Evolutionary conservation across 202 grass and related monocot genomes (phyloP).

Genomic region (Zizania palustris): DNA sequence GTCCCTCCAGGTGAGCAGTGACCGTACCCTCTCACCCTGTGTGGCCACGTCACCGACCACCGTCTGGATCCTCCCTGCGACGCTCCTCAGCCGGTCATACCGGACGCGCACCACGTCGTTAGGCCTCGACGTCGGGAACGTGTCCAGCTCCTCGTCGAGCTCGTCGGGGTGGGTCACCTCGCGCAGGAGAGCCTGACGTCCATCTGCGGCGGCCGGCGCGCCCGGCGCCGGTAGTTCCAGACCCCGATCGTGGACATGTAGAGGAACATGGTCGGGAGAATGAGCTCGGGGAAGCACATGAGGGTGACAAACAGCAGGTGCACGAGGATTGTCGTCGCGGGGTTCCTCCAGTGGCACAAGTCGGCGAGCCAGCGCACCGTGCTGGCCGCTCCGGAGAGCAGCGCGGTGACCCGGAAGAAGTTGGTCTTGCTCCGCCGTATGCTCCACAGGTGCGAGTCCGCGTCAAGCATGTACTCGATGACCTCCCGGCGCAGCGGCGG

Average conservation of each 20-base stretch:
- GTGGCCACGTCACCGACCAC: constrained; percentile 72
- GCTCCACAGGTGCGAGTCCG: constrained; percentile 69
- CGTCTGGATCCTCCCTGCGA: constrained; percentile 70
- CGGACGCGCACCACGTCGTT: constrained; percentile 61
- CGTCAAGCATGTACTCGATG: constrained; percentile 72
- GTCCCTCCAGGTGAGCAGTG: constrained; percentile 73
- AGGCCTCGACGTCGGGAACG: constrained; percentile 66
- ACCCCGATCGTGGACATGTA: constrained; percentile 54
- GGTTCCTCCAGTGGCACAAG: constrained; percentile 61
- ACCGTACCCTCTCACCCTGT: constrained; percentile 65
- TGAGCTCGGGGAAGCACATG: constrained; percentile 67
- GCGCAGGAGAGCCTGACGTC: constrained; percentile 62
- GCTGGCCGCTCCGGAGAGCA: constrained; percentile 55
- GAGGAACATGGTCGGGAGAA: constrained; percentile 53
- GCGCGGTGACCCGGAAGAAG: constrained; percentile 52
- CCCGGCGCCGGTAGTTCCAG: constrained; percentile 59
- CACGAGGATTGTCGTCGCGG: constrained; percentile 48
- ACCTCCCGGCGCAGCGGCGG: constrained; percentile 72
- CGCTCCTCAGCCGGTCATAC: constrained; percentile 80
- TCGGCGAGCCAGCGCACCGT: constrained; percentile 53
- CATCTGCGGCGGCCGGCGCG: constrained; percentile 48
- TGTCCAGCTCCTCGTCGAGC: constrained; percentile 80
- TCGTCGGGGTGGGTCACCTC: constrained; percentile 56
- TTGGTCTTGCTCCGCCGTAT: constrained; percentile 75
- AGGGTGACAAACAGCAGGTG: constrained; percentile 58